Evolutionary conservation across 2,329 filamentous ascomycete species (phyloP), one percentile per base, ranked within the genome.

Genomic region (Didymella glomerata): DNA sequence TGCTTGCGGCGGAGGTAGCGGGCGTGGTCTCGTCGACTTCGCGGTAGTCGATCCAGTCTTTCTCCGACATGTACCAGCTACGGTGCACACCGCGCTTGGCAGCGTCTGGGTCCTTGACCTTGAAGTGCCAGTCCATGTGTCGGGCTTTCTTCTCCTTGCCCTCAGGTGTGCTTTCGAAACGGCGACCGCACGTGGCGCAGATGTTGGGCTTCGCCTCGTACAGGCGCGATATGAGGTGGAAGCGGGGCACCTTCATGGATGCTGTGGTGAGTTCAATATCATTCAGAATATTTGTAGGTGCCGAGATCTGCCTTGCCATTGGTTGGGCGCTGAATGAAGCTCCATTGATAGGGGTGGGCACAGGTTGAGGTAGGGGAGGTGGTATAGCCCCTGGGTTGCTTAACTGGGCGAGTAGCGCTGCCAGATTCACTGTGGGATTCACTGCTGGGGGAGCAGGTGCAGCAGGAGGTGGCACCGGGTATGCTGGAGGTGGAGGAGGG

Each of bases 101-200:
- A 14, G 91, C 89, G 68, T 98, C 94, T 2, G 88, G 88, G 78
- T 96, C 92, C 72, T 97, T 94, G 24, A 94, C 93, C 56, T 90
- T 89, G 80, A 99, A 99, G 78, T 99, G 95, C 95, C 95, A 99
- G 78, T 99, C 95, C 83, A 99, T 89, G 75, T 99, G 95, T 3
- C 90, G 88, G 24, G 89, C 91, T 80, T 98, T 98, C 81, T 90
- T 91, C 73, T 89, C 88, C 69, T 88, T 90, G 13, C 94, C 94
- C 64, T 91, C 88, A 13, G 88, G 86, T 48, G 91, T 91, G 4
- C 86, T 86, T 53, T 85, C 85, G 76, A 99, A 99, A 2, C 95
- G 89, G 60, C 93, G 87, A 24, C 94, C 95, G 74, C 95, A 99
- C 59, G 94, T 94, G 13, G 90, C 91, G 76, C 95, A 99, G 56